These are phyloP conservation scores for Leucaena leucocephala DNA, from an alignment of 306 rosid genomes.

Conservation along the genomic window DNA sequence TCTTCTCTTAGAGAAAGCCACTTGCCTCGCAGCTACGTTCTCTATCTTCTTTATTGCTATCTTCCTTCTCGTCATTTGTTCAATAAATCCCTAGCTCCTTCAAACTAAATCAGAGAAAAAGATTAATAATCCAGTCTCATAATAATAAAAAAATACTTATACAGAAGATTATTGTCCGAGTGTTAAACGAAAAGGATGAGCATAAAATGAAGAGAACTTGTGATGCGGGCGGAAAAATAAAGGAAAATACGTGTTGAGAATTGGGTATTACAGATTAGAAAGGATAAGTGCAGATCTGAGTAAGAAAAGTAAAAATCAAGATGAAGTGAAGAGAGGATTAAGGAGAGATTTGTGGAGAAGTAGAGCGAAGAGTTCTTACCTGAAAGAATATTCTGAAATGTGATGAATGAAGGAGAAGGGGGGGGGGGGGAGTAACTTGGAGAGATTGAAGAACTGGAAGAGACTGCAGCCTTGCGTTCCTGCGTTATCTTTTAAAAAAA, in stretches of 20 bases:
- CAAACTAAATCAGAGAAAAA: not conserved
- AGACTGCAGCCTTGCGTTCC: too few relatives aligned
- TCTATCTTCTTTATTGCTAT: constrained; percentile 34
- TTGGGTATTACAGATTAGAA: not conserved
- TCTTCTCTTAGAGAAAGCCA: not conserved
- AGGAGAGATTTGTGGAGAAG: not conserved
- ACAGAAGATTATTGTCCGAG: not conserved
- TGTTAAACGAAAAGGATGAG: not conserved
- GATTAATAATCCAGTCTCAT: not conserved
- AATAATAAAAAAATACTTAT: too few relatives aligned
- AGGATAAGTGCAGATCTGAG: not conserved
- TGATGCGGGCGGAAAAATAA: too few relatives aligned
- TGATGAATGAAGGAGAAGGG: too few relatives aligned
- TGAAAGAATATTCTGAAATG: not conserved
- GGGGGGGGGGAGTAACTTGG: not conserved
- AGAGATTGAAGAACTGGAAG: not conserved
- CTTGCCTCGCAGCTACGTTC: constrained; percentile 40
- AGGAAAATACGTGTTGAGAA: not conserved
- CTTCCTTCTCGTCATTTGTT: not conserved
- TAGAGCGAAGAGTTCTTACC: not conserved
- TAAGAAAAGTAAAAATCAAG: too few relatives aligned
- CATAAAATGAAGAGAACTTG: too few relatives aligned
- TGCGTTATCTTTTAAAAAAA: too few relatives aligned
- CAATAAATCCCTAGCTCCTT: not conserved
- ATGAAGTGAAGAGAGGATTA: not conserved